A percentile compares a stretch with the other conserved stretches of the same genome.
phyloP scores from a whole-genome alignment of 1,284 basidiomycete genomes.

The Pyrrhoderma lamaoense region DNA sequence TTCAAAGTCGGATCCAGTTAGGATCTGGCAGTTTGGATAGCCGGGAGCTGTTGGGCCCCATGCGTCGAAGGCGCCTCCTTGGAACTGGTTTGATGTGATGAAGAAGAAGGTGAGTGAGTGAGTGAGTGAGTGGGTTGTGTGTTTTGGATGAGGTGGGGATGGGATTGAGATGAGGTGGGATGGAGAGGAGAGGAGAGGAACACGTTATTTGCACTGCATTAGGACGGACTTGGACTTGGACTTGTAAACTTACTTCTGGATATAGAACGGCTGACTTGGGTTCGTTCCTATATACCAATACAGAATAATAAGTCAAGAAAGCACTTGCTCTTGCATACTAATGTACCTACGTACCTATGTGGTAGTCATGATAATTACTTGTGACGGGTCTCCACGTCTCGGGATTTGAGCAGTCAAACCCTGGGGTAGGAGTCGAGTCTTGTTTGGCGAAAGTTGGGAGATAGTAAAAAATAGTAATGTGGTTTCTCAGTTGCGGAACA shows the following conservation, averaged over 20 bases:
- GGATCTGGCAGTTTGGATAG: conserved; percentile 24
- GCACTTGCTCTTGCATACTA: too few species aligned
- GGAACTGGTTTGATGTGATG: too few species aligned
- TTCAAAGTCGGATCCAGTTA: conserved; percentile 26
- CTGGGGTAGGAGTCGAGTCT: conserved; percentile 59
- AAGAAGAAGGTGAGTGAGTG: conserved; percentile 49
- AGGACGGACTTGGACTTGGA: too few species aligned
- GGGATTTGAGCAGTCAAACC: conserved; percentile 68
- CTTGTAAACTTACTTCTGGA: conserved; percentile 29
- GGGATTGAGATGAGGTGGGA: too few species aligned
- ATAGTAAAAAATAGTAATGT: background rate
- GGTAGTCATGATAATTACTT: conserved; percentile 29
- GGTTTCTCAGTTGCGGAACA: too few species aligned
- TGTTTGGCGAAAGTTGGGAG: too few species aligned
- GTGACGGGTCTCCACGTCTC: conserved; percentile 49
- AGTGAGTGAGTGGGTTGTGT: too few species aligned
- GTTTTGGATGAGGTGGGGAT: too few species aligned
- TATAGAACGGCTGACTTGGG: conserved; percentile 27
- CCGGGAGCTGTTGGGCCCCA: conserved; percentile 19
- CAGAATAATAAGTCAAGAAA: too few species aligned
- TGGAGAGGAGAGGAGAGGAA: too few species aligned
- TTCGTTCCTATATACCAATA: conserved; percentile 32
- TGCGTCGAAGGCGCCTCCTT: conserved; percentile 27
- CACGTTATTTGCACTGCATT: too few species aligned
- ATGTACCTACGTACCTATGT: conserved; percentile 29